A percentile compares a stretch with the other conserved stretches of the same genome.
phyloP scores from a whole-genome alignment of 169 alveolate species.

The Eimeria sp. region DNA sequence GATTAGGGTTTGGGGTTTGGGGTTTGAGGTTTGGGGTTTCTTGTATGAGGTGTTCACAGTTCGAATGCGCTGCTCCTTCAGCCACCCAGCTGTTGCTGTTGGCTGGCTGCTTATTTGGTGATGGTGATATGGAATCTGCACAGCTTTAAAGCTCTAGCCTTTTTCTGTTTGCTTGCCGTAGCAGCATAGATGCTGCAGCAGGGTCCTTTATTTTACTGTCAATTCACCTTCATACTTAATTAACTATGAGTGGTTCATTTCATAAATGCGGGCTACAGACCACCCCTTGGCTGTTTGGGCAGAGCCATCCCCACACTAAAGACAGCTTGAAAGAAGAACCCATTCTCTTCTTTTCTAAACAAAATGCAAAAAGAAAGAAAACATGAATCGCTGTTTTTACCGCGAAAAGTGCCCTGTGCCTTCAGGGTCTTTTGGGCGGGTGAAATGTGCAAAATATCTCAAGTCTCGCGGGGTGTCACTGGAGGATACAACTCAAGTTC shows the following conservation, averaged over 20 bases:
- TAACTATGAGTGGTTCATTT: not conserved
- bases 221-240: not conserved
- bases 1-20: not conserved
- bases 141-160: not conserved
- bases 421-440: conserved; percentile 83
- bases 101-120: not conserved
- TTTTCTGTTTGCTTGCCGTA: not conserved
- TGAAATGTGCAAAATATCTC: conserved; percentile 71
- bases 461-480: conserved; percentile 21
- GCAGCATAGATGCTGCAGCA: not conserved
- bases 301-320: not conserved
- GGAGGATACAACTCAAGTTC: conserved; percentile 72
- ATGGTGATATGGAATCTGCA: not conserved
- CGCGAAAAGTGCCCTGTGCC: not conserved
- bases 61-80: not conserved
- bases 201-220: not conserved
- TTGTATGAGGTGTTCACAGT: not conserved
- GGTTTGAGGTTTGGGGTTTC: not conserved
- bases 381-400: not conserved
- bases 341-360: not conserved
- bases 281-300: not conserved
- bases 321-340: not conserved
- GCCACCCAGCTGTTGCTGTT: too few relatives aligned
- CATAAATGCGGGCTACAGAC: not conserved
- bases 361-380: not conserved